A percentile compares a stretch with the other conserved stretches of the same genome.
Conservation (phyloP, 2,329 filamentous ascomycete species). For the Corinectria fuckeliana region DNA sequence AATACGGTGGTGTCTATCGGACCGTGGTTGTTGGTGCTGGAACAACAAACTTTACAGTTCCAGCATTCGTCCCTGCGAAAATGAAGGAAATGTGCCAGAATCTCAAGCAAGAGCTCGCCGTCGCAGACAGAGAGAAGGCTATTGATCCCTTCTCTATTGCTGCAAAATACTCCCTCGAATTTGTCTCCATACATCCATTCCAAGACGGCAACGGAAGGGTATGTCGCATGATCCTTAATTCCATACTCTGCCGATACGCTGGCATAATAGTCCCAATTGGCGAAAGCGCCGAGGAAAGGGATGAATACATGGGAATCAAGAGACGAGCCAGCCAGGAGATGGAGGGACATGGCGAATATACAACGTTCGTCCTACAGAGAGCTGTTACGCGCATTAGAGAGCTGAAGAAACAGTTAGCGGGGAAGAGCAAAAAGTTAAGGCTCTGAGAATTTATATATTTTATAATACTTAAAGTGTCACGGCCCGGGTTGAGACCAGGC, state of each 20-base stretch:
- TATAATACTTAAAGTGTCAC: no score
- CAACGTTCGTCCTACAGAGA: conserved; percentile 32
- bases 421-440: neutral
- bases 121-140: neutral
- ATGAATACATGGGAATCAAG: conserved; percentile 36
- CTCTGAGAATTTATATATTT: no score
- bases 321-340: conserved; percentile 27
- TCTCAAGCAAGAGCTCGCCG: conserved; percentile 26
- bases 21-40: conserved; percentile 33
- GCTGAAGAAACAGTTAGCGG: conserved; percentile 31
- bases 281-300: conserved; percentile 21
- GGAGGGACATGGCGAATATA: conserved; percentile 40
- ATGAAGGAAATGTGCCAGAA: conserved; percentile 38
- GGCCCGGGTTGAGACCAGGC: no score
- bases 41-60: conserved; percentile 36
- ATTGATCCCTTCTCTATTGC: conserved; percentile 41
- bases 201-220: conserved; percentile 47
- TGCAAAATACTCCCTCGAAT: conserved; percentile 37
- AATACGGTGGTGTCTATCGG: conserved; percentile 38
- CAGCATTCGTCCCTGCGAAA: conserved; percentile 31
- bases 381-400: conserved; percentile 11
- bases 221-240: conserved; percentile 47
- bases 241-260: conserved; percentile 41
- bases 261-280: conserved; percentile 32
- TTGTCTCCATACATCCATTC: conserved; percentile 50